Evolutionary conservation across 2,329 filamentous ascomycete species (phyloP).

Genomic region (Epicoccum nigrum): DNA sequence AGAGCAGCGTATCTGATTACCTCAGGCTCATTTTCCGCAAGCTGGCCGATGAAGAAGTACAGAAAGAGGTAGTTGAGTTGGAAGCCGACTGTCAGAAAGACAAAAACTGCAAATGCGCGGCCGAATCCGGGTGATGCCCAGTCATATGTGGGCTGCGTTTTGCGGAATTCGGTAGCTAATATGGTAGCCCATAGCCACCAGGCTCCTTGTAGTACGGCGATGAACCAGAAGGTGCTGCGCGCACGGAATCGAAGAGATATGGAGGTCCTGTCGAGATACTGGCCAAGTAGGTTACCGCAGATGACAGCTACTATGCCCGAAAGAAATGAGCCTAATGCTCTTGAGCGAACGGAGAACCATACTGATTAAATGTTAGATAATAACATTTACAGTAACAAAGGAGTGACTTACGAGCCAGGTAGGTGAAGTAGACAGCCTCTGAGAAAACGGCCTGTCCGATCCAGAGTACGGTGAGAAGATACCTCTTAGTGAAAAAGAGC

Average conservation of each 20-base stretch:
- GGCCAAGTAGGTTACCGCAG: slow-evolving; percentile 69
- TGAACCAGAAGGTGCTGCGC: slow-evolving; percentile 60
- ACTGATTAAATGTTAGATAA: slow-evolving; percentile 39
- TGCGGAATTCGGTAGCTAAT: slow-evolving; percentile 65
- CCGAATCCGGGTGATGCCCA: slow-evolving; percentile 70
- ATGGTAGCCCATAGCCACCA: slow-evolving; percentile 78
- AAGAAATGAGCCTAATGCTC: slow-evolving; percentile 73
- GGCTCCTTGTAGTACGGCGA: slow-evolving; percentile 65
- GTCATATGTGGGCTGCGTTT: slow-evolving; percentile 66
- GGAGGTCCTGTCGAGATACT: slow-evolving; percentile 65
- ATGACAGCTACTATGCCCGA: slow-evolving; percentile 71
- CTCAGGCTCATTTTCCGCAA: slow-evolving; percentile 66
- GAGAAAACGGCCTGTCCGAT: slow-evolving; percentile 75
- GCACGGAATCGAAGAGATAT: slow-evolving; percentile 62
- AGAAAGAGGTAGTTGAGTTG: slow-evolving; percentile 77
- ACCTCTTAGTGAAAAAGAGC: slow-evolving; percentile 66
- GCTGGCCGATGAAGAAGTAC: slow-evolving; percentile 73
- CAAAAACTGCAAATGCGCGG: slow-evolving; percentile 68
- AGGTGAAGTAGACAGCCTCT: slow-evolving; percentile 76
- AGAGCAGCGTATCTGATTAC: slow-evolving; percentile 72
- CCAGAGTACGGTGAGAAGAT: slow-evolving; percentile 68
- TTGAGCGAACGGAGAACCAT: slow-evolving; percentile 73
- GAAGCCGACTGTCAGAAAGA: slow-evolving; percentile 71
- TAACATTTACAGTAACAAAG: not conserved
- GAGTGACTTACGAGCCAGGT: slow-evolving; percentile 54